Percentiles rank a stretch among this genome's conserved stretches.
Evolutionary conservation across 2,329 filamentous ascomycete species (phyloP).

Genomic region (Truncatella angustata): DNA sequence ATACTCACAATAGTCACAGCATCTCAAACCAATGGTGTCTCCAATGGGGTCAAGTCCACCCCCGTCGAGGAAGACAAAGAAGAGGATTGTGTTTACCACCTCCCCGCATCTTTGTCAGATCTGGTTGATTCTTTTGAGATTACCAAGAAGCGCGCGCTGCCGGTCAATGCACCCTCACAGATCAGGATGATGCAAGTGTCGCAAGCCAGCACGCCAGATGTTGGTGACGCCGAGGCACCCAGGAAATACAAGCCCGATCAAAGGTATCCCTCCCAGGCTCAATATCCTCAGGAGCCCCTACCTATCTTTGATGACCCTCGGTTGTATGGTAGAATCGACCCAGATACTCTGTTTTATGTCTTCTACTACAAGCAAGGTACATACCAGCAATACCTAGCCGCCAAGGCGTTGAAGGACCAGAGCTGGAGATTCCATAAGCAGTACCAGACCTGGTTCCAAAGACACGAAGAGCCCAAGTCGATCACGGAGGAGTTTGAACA

Average conservation of each 20-base stretch:
- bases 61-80: conserved; percentile 38
- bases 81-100: conserved; percentile 81
- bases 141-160: conserved; percentile 67
- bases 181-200: conserved; percentile 75
- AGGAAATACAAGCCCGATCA: conserved; percentile 81
- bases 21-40: conserved; percentile 48
- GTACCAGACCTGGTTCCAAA: conserved; percentile 99
- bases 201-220: conserved; percentile 69
- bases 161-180: conserved; percentile 62
- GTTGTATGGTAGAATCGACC: conserved; percentile 85
- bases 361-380: conserved; percentile 99
- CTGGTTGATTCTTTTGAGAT: conserved; percentile 87
- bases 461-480: conserved; percentile 96
- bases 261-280: conserved; percentile 70
- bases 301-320: conserved; percentile 87
- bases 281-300: conserved; percentile 92
- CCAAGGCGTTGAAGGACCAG: conserved; percentile 95
- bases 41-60: conserved; percentile 50
- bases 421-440: conserved; percentile 99
- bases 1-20: conserved; percentile 22
- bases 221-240: conserved; percentile 76
- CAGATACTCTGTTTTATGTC: conserved; percentile 95
- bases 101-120: conserved; percentile 85
- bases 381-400: conserved; percentile 92
- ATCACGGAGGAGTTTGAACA: conserved; percentile 99